Percentiles rank a stretch among this genome's conserved stretches.
These are phyloP conservation scores for Auxenochlorella pyrenoidosa DNA, from an alignment of 139 green algal genomes.

Conservation along the genomic window DNA sequence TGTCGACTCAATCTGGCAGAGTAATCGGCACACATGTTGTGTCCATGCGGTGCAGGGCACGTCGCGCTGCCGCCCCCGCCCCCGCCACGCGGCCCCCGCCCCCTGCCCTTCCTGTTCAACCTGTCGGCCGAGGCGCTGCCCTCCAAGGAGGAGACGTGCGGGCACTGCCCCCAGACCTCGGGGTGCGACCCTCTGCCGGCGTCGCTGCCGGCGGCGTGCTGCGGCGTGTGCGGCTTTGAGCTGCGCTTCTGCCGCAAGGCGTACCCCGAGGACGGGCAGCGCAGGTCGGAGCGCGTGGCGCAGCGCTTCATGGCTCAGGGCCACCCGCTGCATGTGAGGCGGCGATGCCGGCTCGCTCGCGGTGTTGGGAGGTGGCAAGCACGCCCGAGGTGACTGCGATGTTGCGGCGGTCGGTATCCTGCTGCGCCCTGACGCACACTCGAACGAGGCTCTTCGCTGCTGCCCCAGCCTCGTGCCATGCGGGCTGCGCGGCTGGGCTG, in stretches of 20 bases:
- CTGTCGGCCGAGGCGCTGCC: not conserved
- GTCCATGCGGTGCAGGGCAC: too few relatives aligned
- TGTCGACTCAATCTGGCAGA: too few relatives aligned
- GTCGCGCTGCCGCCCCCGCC: not conserved
- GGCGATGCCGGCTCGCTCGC: too few relatives aligned
- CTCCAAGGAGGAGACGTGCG: not conserved
- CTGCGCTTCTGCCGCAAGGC: not conserved
- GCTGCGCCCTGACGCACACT: too few relatives aligned
- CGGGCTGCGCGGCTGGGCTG: too few relatives aligned
- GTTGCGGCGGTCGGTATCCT: too few relatives aligned
- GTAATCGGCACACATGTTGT: too few relatives aligned
- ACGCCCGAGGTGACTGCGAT: too few relatives aligned
- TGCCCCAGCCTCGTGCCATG: too few relatives aligned
- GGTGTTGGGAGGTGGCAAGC: too few relatives aligned
- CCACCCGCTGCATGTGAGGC: not conserved
- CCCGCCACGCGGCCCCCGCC: not conserved
- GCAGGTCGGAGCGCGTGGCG: not conserved
- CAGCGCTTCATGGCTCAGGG: not conserved
- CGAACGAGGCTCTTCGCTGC: too few relatives aligned
- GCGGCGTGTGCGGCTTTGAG: slow-evolving; percentile 35
- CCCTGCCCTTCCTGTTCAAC: slow-evolving; percentile 25
- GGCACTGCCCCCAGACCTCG: not conserved
- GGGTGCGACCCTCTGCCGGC: not conserved
- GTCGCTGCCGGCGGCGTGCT: not conserved
- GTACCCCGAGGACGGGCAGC: not conserved